These are phyloP conservation scores for Tulasnella sp. DNA, from an alignment of 768 basidiomycete species.

Conservation along the genomic window DNA sequence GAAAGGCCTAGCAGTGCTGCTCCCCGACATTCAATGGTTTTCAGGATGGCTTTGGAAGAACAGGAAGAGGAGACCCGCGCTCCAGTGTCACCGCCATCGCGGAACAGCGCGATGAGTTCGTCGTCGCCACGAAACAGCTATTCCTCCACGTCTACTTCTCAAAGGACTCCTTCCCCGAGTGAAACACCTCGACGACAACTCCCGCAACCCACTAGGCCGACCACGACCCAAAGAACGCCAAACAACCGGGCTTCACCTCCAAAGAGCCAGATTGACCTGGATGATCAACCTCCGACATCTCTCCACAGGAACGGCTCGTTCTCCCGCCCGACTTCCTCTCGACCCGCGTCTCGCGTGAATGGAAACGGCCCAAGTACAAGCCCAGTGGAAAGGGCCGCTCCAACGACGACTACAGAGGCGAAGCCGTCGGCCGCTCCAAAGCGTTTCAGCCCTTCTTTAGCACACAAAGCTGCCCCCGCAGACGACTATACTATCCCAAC, in stretches of 20 bases:
- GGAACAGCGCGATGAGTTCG: neutral
- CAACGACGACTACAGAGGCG: neutral
- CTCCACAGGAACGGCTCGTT: conserved; percentile 3
- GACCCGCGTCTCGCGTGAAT: neutral
- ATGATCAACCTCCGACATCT: conserved; percentile 9
- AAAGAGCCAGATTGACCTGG: neutral
- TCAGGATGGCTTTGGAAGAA: conserved; percentile 9
- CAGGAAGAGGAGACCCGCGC: neutral
- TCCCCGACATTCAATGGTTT: conserved; percentile 12
- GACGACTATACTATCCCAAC: conserved; percentile 2
- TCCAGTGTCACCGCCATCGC: neutral
- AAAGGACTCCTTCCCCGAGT: neutral
- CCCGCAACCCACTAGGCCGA: neutral
- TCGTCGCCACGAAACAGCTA: neutral
- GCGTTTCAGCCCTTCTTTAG: neutral
- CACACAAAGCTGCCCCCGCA: neutral
- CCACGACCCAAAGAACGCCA: neutral
- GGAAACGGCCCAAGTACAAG: neutral
- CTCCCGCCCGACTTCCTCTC: neutral
- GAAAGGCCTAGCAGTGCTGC: neutral
- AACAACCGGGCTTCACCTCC: neutral
- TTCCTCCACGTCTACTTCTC: neutral
- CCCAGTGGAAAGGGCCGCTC: neutral
- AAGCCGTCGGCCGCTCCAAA: neutral
- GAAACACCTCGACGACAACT: neutral